phyloP scores from a whole-genome alignment of 2,329 filamentous ascomycete genomes.

The Apiospora koreana region DNA sequence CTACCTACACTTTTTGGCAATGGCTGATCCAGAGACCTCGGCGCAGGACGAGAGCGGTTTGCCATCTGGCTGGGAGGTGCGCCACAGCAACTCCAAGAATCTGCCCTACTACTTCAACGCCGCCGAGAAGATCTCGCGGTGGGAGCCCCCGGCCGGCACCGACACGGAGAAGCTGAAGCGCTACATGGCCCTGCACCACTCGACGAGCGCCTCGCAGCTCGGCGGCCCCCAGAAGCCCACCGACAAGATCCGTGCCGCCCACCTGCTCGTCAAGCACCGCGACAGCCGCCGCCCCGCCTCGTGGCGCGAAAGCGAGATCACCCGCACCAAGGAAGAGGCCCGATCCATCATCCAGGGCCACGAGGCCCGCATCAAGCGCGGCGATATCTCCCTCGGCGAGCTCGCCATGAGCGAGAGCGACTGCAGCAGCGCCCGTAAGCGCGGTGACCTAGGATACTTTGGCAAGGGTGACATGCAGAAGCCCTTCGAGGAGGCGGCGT shows the following conservation, averaged over 20 bases:
- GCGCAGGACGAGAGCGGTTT: slow-evolving; percentile 73
- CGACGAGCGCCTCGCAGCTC: slow-evolving; percentile 51
- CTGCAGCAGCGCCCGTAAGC: slow-evolving; percentile 92
- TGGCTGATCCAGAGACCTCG: neutral
- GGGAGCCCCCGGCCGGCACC: slow-evolving; percentile 88
- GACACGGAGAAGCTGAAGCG: slow-evolving; percentile 90
- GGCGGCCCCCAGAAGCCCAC: slow-evolving; percentile 46
- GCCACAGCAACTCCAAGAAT: slow-evolving; percentile 97
- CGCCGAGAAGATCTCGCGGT: slow-evolving; percentile 82
- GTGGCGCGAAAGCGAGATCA: slow-evolving; percentile 91
- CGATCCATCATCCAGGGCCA: slow-evolving; percentile 73
- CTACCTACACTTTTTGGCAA: neutral
- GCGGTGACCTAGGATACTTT: slow-evolving; percentile 93
- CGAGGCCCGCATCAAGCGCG: slow-evolving; percentile 73
- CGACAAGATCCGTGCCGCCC: slow-evolving; percentile 90
- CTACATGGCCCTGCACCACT: slow-evolving; percentile 91
- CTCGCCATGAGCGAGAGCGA: slow-evolving; percentile 89
- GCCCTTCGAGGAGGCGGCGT: slow-evolving; percentile 96
- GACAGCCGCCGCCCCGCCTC: slow-evolving; percentile 87
- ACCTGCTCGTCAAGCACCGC: slow-evolving; percentile 91
- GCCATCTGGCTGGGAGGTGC: slow-evolving; percentile 88
- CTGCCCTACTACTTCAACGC: slow-evolving; percentile 98
- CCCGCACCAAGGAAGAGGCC: slow-evolving; percentile 85
- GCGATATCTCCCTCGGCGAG: slow-evolving; percentile 72
- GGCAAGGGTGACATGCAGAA: slow-evolving; percentile 96